Evolutionary conservation across 345 rosid genomes (phyloP).

Genomic region (Pistacia atlantica): DNA sequence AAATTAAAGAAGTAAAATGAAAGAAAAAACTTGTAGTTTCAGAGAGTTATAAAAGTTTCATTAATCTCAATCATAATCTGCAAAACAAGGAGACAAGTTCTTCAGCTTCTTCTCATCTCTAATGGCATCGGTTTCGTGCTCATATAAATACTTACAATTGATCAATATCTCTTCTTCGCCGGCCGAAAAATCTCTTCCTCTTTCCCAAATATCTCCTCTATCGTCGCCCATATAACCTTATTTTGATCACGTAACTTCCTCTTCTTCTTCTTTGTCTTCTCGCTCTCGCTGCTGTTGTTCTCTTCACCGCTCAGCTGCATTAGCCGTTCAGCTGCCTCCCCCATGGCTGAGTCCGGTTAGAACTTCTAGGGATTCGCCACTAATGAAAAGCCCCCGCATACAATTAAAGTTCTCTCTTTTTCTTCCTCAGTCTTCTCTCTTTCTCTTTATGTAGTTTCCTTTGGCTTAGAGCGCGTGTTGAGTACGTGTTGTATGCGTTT

Average conservation of each 20-base stretch:
- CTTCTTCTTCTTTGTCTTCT: no score
- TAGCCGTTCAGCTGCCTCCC: constrained; percentile 40
- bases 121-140: constrained; percentile 14
- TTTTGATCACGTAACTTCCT: background rate
- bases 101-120: background rate
- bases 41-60: no score
- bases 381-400: background rate
- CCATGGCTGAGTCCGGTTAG: constrained; percentile 35
- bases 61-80: no score
- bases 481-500: constrained; percentile 12
- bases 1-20: no score
- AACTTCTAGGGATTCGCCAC: constrained; percentile 7
- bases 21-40: no score
- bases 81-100: no score
- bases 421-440: background rate
- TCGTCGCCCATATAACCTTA: constrained; percentile 29
- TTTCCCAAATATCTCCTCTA: constrained; percentile 43
- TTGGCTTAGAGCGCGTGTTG: constrained; percentile 22
- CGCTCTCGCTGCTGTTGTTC: constrained; percentile 14
- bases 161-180: constrained; percentile 35
- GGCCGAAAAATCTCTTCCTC: constrained; percentile 17
- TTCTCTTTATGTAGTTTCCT: background rate
- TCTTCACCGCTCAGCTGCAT: constrained; percentile 50
- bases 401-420: background rate
- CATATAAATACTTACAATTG: constrained; percentile 35